Percentiles rank a stretch among this genome's conserved stretches.
phyloP scores from a whole-genome alignment of 2,329 filamentous ascomycete species.

The Hymenoscyphus salicellus region DNA sequence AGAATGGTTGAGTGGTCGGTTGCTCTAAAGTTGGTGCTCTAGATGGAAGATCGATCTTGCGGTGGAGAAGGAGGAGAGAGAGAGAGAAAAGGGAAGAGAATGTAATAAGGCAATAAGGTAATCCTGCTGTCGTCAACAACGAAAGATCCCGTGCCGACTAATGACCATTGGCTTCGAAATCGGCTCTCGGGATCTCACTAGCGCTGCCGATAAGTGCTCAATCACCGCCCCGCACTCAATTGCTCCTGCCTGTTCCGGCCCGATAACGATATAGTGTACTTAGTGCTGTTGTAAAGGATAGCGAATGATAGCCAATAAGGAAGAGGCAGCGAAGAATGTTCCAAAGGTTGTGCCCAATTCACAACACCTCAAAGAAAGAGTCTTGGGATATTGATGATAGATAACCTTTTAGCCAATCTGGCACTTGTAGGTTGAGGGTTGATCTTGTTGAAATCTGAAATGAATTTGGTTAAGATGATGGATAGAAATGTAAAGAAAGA shows the following conservation, averaged over 20 bases:
- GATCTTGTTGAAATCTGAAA: neutral
- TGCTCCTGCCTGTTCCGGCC: neutral
- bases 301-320: neutral
- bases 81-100: neutral
- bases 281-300: neutral
- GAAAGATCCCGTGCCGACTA: neutral
- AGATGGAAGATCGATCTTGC: neutral
- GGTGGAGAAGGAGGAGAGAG: too few relatives aligned
- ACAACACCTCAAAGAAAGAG: neutral
- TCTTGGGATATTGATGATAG: neutral
- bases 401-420: neutral
- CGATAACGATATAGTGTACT: neutral
- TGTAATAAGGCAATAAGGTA: neutral
- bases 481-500: neutral
- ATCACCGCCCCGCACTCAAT: neutral
- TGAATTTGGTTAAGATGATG: neutral
- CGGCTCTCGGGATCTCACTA: neutral
- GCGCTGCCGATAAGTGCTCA: neutral
- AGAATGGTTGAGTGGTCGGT: neutral
- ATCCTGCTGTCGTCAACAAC: neutral
- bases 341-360: neutral
- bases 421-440: neutral
- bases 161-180: neutral
- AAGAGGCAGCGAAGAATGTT: neutral
- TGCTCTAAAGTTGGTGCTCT: neutral